Evolutionary conservation across 1,284 basidiomycete genomes (phyloP).

Genomic region (Irpex lacteus): DNA sequence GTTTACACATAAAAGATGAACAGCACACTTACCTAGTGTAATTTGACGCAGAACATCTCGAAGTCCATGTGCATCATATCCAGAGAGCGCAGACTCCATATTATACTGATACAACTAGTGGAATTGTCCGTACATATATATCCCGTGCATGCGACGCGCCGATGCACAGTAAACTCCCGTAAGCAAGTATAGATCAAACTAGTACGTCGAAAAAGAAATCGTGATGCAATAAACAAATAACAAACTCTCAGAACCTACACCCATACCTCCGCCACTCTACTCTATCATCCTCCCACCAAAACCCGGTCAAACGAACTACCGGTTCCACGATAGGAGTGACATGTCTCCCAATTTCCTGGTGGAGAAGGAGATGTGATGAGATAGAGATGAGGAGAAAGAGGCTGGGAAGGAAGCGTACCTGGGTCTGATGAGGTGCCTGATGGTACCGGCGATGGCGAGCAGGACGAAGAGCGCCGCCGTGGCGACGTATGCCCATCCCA

Average conservation of each 20-base stretch:
- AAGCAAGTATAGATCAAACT: neutral
- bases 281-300: too few relatives aligned
- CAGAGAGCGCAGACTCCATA: neutral
- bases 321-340: constrained; percentile 86
- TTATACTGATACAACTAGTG: neutral
- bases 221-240: constrained; percentile 13
- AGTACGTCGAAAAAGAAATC: neutral
- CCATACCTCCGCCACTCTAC: neutral
- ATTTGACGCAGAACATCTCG: too few relatives aligned
- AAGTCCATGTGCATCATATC: neutral
- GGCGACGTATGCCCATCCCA: constrained; percentile 96
- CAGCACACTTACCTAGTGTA: too few relatives aligned
- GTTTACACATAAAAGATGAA: too few relatives aligned
- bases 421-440: constrained; percentile 90
- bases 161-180: neutral
- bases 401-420: constrained; percentile 54
- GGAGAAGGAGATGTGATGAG: constrained; percentile 5
- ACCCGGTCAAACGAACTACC: constrained; percentile 25
- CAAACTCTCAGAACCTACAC: neutral
- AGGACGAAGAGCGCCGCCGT: constrained; percentile 86
- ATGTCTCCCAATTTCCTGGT: constrained; percentile 76
- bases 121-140: neutral
- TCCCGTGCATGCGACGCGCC: neutral
- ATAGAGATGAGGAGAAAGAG: constrained; percentile 9
- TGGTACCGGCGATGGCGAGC: constrained; percentile 86